A percentile compares a stretch with the other conserved stretches of the same genome.
Evolutionary conservation across 805 yeast species (phyloP).

Genomic region (Myxozyma geophila): DNA sequence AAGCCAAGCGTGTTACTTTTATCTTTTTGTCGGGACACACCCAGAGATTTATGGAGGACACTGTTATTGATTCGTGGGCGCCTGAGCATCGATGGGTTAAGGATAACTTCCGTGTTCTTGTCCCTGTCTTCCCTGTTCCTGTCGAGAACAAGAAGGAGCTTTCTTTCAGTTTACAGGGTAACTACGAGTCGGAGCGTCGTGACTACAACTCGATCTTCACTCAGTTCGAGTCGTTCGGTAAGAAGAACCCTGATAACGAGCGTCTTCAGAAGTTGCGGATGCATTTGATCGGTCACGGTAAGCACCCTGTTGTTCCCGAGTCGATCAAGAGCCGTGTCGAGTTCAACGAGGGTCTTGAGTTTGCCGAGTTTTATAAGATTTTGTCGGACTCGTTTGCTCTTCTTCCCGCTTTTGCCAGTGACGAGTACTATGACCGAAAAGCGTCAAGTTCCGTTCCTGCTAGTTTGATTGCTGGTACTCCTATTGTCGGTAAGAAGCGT

Average conservation of each 20-base stretch:
- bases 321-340: conserved; percentile 26
- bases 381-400: conserved; percentile 34
- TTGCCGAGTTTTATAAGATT: conserved; percentile 30
- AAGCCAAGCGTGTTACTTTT: conserved; percentile 29
- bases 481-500: conserved; percentile 32
- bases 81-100: conserved; percentile 22
- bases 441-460: conserved; percentile 38
- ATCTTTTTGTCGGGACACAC: conserved; percentile 35
- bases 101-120: conserved; percentile 24
- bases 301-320: conserved; percentile 32
- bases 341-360: conserved; percentile 35
- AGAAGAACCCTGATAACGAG: conserved; percentile 21
- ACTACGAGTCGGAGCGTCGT: conserved; percentile 35
- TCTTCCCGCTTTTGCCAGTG: conserved; percentile 35
- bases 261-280: conserved; percentile 25
- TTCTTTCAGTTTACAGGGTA: conserved; percentile 33
- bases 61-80: conserved; percentile 30
- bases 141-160: conserved; percentile 30
- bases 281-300: conserved; percentile 36
- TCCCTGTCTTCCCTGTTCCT: conserved; percentile 37
- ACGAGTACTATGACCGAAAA: conserved; percentile 34
- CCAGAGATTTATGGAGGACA: conserved; percentile 26
- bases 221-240: conserved; percentile 26
- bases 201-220: conserved; percentile 32
- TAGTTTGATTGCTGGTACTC: conserved; percentile 34